These are phyloP conservation scores for Tylopilus orsonianus DNA, from an alignment of 1,284 basidiomycete genomes.

Conservation along the genomic window DNA sequence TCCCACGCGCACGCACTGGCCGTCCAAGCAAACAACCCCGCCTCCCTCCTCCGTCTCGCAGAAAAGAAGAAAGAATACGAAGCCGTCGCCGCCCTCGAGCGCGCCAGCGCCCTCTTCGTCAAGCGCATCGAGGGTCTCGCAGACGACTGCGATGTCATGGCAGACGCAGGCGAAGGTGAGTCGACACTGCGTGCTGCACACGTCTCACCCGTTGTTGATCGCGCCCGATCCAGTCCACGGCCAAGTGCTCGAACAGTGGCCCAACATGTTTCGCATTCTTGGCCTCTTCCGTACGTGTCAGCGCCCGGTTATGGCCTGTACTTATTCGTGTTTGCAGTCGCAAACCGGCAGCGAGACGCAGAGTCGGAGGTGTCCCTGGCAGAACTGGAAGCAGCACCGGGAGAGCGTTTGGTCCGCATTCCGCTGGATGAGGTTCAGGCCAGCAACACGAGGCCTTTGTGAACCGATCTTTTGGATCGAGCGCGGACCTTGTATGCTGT, in stretches of 20 bases:
- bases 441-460: conserved; percentile 13
- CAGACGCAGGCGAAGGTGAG: conserved; percentile 67
- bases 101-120: conserved; percentile 59
- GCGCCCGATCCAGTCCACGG: conserved; percentile 56
- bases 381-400: conserved; percentile 12
- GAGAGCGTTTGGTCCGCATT: conserved; percentile 34
- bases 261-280: conserved; percentile 76
- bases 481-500: background rate
- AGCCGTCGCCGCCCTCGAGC: conserved; percentile 69
- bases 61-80: conserved; percentile 82
- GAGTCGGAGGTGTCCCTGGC: conserved; percentile 12
- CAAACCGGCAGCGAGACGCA: conserved; percentile 24
- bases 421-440: conserved; percentile 34
- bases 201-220: background rate
- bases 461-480: background rate
- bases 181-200: background rate
- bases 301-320: background rate
- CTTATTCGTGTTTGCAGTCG: conserved; percentile 20
- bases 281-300: conserved; percentile 56
- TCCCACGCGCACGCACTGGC: conserved; percentile 43
- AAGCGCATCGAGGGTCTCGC: conserved; percentile 66
- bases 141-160: conserved; percentile 73
- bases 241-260: conserved; percentile 76
- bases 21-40: conserved; percentile 45
- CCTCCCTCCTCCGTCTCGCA: conserved; percentile 51